These are phyloP conservation scores for Mediolabrus comicus DNA, from an alignment of 108 stramenopile species.

Conservation along the genomic window DNA sequence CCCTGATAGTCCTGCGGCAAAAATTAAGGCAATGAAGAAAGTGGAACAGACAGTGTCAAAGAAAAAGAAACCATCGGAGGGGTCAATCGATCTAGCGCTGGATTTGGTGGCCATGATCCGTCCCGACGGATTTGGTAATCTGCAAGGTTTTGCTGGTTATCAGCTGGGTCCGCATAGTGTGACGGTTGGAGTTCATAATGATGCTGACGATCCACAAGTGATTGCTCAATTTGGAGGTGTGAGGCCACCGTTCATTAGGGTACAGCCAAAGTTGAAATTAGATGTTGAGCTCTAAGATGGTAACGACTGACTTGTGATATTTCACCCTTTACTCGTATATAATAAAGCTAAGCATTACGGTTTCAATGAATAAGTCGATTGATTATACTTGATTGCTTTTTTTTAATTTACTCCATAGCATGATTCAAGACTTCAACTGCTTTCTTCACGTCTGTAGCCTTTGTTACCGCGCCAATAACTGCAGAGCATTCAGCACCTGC, in stretches of 20 bases:
- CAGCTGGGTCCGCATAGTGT: constrained; percentile 77
- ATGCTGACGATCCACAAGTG: constrained; percentile 86
- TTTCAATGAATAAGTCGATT: not conserved
- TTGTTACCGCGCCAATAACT: constrained; percentile 87
- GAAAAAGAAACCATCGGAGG: constrained; percentile 68
- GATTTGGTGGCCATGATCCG: constrained; percentile 84
- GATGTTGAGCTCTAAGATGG: constrained; percentile 75
- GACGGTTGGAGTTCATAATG: constrained; percentile 85
- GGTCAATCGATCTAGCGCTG: constrained; percentile 65
- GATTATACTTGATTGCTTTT: too few relatives aligned
- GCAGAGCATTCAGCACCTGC: constrained; percentile 90
- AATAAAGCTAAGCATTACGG: not conserved
- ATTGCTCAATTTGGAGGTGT: constrained; percentile 85
- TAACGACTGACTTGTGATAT: not conserved
- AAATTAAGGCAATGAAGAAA: constrained; percentile 62
- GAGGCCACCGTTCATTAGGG: constrained; percentile 81
- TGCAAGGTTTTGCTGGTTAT: constrained; percentile 89
- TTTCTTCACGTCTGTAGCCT: constrained; percentile 55
- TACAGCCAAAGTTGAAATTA: constrained; percentile 86
- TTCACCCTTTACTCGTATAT: not conserved
- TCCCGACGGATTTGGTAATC: constrained; percentile 86
- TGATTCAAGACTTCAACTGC: constrained; percentile 54
- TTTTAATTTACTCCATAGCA: constrained; percentile 53
- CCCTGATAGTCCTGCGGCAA: constrained; percentile 76
- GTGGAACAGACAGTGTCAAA: constrained; percentile 56